phyloP scores from a whole-genome alignment of 495 filamentous ascomycete species.

The Schizothecium vesticola region DNA sequence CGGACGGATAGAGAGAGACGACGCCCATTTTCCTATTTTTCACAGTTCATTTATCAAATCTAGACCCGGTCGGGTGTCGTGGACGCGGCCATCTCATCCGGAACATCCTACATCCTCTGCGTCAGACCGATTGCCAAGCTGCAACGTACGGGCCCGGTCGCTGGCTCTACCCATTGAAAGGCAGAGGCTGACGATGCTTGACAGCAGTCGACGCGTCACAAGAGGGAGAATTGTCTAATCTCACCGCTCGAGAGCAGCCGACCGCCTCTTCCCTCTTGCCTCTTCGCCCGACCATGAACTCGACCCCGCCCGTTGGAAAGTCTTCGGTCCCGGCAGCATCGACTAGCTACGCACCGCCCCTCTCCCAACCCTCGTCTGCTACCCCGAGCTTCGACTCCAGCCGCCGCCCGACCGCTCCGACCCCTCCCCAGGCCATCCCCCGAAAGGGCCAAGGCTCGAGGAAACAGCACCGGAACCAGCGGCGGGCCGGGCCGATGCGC shows the following conservation, averaged over 20 bases:
- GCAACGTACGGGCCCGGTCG: not conserved
- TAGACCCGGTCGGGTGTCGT: not conserved
- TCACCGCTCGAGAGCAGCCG: not conserved
- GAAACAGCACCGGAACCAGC: slow-evolving; percentile 64
- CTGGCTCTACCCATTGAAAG: not conserved
- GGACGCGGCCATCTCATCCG: not conserved
- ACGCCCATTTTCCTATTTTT: not conserved
- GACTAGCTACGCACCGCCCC: slow-evolving; percentile 20
- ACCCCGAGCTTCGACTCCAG: slow-evolving; percentile 49
- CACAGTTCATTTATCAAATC: not conserved
- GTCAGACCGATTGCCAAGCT: not conserved
- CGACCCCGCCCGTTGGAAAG: slow-evolving; percentile 41
- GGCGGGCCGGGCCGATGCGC: slow-evolving; percentile 33
- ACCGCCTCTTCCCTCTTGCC: not conserved
- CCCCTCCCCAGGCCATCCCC: slow-evolving; percentile 47
- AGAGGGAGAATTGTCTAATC: not conserved
- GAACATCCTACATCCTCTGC: not conserved
- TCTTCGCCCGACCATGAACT: slow-evolving; percentile 37
- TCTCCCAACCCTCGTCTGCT: slow-evolving; percentile 20
- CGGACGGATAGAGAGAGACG: not conserved
- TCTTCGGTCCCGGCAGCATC: slow-evolving; percentile 28
- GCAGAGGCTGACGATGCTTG: not conserved
- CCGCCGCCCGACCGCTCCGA: slow-evolving; percentile 52
- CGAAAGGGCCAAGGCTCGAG: slow-evolving; percentile 70
- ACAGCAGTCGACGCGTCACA: not conserved